Evolutionary conservation across 495 filamentous ascomycete genomes (phyloP).

Genomic region (Parmelia sp.): DNA sequence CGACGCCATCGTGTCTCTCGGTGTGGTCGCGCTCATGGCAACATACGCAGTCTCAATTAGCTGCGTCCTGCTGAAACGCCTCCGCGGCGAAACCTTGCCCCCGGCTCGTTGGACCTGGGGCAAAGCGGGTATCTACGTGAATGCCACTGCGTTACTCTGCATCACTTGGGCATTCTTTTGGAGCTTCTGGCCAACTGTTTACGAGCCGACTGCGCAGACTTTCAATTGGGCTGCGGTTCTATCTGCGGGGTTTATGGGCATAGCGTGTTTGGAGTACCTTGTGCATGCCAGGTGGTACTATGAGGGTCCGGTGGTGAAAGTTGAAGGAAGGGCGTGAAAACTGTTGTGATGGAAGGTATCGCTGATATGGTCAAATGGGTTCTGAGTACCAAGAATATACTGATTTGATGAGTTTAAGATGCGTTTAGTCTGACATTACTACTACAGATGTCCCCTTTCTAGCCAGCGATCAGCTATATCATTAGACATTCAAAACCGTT

Average conservation of each 20-base stretch:
- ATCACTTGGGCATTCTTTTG: slow-evolving; percentile 29
- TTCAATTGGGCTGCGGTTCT: neutral
- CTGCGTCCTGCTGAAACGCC: slow-evolving; percentile 30
- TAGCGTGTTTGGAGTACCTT: neutral
- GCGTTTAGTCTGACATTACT: too few relatives aligned
- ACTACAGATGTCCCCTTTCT: too few relatives aligned
- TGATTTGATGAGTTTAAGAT: too few relatives aligned
- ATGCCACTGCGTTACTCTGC: slow-evolving; percentile 33
- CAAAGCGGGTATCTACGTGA: slow-evolving; percentile 30
- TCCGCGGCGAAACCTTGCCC: slow-evolving; percentile 29
- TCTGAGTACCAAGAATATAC: too few relatives aligned
- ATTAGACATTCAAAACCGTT: too few relatives aligned
- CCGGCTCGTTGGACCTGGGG: slow-evolving; percentile 33
- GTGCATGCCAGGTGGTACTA: neutral
- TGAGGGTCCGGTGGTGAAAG: slow-evolving; percentile 8
- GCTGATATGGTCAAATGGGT: neutral
- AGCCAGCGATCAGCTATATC: too few relatives aligned
- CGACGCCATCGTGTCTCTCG: slow-evolving; percentile 31
- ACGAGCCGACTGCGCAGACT: neutral
- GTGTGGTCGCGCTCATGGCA: slow-evolving; percentile 28
- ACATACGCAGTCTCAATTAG: slow-evolving; percentile 35
- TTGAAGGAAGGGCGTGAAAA: neutral
- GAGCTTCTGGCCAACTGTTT: slow-evolving; percentile 24
- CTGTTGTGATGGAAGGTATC: neutral
- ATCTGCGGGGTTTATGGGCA: neutral